Percentiles rank a stretch among this genome's conserved stretches.
Evolutionary conservation across 164 flowering plant species (phyloP).

Genomic region (Tinospora cordifolia): DNA sequence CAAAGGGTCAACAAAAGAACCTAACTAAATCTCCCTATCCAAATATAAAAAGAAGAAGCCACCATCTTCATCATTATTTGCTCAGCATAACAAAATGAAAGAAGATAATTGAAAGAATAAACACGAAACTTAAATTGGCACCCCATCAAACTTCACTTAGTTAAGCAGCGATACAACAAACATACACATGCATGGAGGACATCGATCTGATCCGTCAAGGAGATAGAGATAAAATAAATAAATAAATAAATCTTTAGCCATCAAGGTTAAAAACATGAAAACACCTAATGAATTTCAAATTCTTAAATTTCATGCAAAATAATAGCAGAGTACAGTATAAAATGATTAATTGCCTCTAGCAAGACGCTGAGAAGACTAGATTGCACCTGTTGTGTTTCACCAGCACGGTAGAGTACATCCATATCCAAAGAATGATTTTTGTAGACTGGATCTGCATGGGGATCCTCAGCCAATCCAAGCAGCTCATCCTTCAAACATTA

Average conservation of each 20-base stretch:
- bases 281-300: too few species aligned
- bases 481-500: constrained; percentile 63
- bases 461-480: constrained; percentile 65
- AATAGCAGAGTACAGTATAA: neutral
- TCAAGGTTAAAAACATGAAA: too few species aligned
- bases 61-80: neutral
- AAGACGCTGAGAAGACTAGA: neutral
- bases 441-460: constrained; percentile 40
- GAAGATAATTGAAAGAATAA: neutral
- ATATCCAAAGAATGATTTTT: constrained; percentile 44
- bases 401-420: constrained; percentile 76
- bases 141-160: neutral
- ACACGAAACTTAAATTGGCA: neutral
- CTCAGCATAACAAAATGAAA: neutral
- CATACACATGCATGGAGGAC: neutral
- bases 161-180: neutral
- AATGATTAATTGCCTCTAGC: neutral
- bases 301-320: neutral
- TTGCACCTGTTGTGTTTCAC: constrained; percentile 72
- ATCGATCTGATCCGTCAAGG: neutral
- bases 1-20: too few species aligned
- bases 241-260: too few species aligned
- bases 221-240: too few species aligned
- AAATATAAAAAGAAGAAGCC: too few species aligned
- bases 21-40: too few species aligned